Evolutionary conservation across 2,329 filamentous ascomycete genomes (phyloP).

Genomic region (Penicillium sp.): DNA sequence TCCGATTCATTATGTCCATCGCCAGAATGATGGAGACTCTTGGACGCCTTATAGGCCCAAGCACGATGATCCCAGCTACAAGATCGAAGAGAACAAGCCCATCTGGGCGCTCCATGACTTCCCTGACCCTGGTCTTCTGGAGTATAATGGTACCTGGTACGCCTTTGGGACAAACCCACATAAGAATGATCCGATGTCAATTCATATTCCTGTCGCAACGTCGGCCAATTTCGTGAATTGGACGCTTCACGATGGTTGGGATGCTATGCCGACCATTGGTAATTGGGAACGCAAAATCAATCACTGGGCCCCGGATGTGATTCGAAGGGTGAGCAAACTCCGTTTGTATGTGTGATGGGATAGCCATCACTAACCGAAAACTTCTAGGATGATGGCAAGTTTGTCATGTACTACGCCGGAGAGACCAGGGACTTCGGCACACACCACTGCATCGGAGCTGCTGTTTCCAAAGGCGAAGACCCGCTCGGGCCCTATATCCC

Average conservation of each 20-base stretch:
- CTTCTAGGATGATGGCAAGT: conserved; percentile 43
- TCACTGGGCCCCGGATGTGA: conserved; percentile 62
- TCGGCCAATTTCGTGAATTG: conserved; percentile 49
- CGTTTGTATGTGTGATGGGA: background rate
- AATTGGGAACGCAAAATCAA: conserved; percentile 53
- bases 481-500: conserved; percentile 49
- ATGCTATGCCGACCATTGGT: conserved; percentile 52
- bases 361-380: background rate
- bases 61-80: conserved; percentile 18
- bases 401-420: conserved; percentile 60
- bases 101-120: conserved; percentile 27
- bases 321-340: conserved; percentile 40
- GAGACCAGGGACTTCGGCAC: conserved; percentile 37
- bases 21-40: background rate
- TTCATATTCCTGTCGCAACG: conserved; percentile 54
- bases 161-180: conserved; percentile 31
- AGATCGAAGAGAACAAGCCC: conserved; percentile 18
- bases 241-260: conserved; percentile 44
- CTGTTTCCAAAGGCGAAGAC: conserved; percentile 37
- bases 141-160: conserved; percentile 35
- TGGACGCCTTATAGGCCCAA: conserved; percentile 4
- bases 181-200: conserved; percentile 14
- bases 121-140: conserved; percentile 30
- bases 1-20: conserved; percentile 15
- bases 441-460: conserved; percentile 59